Conservation (phyloP, 805 yeast species). For the Ogataea zsoltii region DNA sequence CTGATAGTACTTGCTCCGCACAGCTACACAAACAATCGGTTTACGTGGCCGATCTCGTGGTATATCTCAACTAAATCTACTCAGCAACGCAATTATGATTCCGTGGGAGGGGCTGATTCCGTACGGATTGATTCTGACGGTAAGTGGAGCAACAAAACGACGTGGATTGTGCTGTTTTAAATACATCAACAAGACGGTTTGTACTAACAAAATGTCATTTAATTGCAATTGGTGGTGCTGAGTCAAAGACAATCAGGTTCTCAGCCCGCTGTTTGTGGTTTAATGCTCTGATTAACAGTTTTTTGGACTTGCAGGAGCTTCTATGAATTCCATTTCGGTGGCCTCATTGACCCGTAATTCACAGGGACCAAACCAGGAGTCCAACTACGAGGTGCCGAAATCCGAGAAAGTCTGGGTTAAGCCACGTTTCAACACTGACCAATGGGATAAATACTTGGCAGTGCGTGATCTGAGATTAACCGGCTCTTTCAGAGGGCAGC, state of each 20-base stretch:
- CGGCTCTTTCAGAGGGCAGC: slow-evolving; percentile 70
- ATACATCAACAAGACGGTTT: not conserved
- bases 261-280: not conserved
- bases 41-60: not conserved
- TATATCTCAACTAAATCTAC: not conserved
- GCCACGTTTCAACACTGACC: slow-evolving; percentile 53
- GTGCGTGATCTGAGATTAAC: slow-evolving; percentile 78
- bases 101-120: slow-evolving; percentile 72
- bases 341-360: slow-evolving; percentile 33
- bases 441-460: slow-evolving; percentile 57
- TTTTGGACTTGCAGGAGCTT: slow-evolving; percentile 56
- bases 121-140: slow-evolving; percentile 55
- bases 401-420: slow-evolving; percentile 51
- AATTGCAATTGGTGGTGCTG: not conserved
- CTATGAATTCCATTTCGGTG: slow-evolving; percentile 37
- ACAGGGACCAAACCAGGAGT: slow-evolving; percentile 38
- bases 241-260: not conserved
- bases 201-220: not conserved
- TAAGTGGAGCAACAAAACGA: slow-evolving; percentile 31
- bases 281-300: slow-evolving; percentile 28
- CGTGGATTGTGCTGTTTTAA: not conserved
- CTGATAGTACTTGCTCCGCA: slow-evolving; percentile 1
- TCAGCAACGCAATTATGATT: slow-evolving; percentile 42
- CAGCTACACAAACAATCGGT: not conserved
- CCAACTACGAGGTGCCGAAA: slow-evolving; percentile 40